phyloP scores from a whole-genome alignment of 2,329 filamentous ascomycete genomes.

The Phialocephala subalpina region DNA sequence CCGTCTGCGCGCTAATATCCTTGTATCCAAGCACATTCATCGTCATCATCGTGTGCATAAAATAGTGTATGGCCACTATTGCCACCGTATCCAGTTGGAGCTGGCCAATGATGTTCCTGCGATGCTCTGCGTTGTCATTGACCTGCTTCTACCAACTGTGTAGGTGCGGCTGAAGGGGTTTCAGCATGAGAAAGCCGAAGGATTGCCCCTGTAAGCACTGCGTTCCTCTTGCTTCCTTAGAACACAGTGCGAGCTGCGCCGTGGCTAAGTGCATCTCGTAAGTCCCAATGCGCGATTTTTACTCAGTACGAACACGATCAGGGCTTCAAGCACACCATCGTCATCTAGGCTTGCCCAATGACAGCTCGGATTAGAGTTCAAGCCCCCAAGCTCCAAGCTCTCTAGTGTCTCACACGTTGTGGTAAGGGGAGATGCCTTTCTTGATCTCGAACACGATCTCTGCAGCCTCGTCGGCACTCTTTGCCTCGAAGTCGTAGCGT shows the following conservation, averaged over 20 bases:
- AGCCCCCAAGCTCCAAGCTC: background rate
- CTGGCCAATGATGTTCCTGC: background rate
- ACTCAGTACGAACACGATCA: background rate
- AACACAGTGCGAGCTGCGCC: background rate
- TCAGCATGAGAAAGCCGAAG: background rate
- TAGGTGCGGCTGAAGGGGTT: background rate
- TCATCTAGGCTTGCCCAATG: background rate
- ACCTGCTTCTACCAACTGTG: background rate
- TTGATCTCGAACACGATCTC: slow-evolving; percentile 83
- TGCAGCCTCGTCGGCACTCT: slow-evolving; percentile 73
- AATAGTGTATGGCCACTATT: background rate
- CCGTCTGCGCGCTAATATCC: slow-evolving; percentile 7
- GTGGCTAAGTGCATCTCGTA: background rate
- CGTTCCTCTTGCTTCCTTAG: background rate
- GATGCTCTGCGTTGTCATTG: background rate
- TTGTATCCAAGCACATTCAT: slow-evolving; percentile 11
- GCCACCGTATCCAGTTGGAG: background rate
- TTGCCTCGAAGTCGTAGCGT: slow-evolving; percentile 86
- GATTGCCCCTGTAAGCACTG: background rate
- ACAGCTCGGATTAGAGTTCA: background rate
- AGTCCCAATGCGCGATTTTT: background rate
- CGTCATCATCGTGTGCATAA: background rate
- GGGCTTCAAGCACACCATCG: background rate
- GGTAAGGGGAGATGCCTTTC: slow-evolving; percentile 74
- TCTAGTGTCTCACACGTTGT: slow-evolving; percentile 36